Base-by-base conservation (phyloP, 1,284 basidiomycete genomes). In the Thelephora terrestris region DNA sequence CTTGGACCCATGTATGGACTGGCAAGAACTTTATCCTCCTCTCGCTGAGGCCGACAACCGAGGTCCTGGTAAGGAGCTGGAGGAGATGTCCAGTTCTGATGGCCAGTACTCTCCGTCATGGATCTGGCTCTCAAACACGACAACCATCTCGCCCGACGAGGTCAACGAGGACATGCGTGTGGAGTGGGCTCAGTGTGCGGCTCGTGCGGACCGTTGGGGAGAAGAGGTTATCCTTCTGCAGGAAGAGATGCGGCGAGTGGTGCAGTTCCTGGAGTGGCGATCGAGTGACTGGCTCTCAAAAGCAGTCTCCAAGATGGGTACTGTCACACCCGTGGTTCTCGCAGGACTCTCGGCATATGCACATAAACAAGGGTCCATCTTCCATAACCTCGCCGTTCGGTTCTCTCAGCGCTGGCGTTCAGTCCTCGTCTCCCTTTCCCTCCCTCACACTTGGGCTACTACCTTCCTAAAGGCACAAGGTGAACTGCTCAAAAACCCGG, bases 141-240 rank as follows among this genome's bases (percentile, higher is more conserved):
- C n/a, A n/a, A n/a, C n/a, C n/a, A n/a, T n/a, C n/a, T n/a, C n/a
- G n/a, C n/a, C n/a, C n/a, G n/a, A n/a, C n/a, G n/a, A n/a, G n/a
- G n/a, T n/a, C n/a, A n/a, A n/a, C n/a, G n/a, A n/a, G n/a, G n/a
- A n/a, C n/a, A n/a, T n/a, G n/a, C n/a, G n/a, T n/a, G n/a, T n/a
- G n/a, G n/a, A n/a, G n/a, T n/a, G n/a, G n/a, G n/a, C n/a, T n/a
- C n/a, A n/a, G n/a, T n/a, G n/a, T n/a, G n/a, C n/a, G n/a, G 52
- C 52, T 3, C 55, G 63, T 0, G 57, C 58, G 1, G 55, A 60
- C 32, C 57, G 62, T 0, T 68, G 61, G 61, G 50, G 57, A 17
- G 65, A 69, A 50, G 65, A 69, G 50, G 56, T 58, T 37, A 36
- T 58, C 1, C 52, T 69, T 5, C 46, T 69, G 0, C 38, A 48